phyloP scores from a whole-genome alignment of 2,329 filamentous ascomycete genomes.

The Trichoderma semiorbis region DNA sequence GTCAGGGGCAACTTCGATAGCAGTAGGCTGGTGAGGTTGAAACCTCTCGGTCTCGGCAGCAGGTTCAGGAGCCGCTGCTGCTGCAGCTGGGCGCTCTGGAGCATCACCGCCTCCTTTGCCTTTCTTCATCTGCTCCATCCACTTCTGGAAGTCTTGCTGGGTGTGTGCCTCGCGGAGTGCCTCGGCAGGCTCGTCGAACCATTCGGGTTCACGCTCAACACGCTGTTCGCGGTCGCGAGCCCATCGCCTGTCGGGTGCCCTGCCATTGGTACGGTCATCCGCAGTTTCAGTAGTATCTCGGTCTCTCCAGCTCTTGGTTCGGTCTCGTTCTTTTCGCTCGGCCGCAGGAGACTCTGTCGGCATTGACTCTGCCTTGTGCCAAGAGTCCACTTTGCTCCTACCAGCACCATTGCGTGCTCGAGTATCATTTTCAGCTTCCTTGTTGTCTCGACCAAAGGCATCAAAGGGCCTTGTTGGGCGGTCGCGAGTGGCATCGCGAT shows the following conservation, averaged over 20 bases:
- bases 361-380: conserved; percentile 59
- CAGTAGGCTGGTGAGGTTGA: conserved; percentile 59
- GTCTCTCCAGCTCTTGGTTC: conserved; percentile 60
- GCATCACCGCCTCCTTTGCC: conserved; percentile 44
- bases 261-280: conserved; percentile 57
- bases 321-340: conserved; percentile 52
- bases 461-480: conserved; percentile 50
- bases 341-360: conserved; percentile 21
- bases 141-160: conserved; percentile 88
- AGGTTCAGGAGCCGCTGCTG: conserved; percentile 28
- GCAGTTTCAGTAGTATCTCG: conserved; percentile 40
- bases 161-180: conserved; percentile 71
- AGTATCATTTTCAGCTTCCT: conserved; percentile 53
- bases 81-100: conserved; percentile 26
- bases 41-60: conserved; percentile 47
- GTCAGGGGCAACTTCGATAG: conserved; percentile 66
- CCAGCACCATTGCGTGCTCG: conserved; percentile 61
- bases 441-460: conserved; percentile 45
- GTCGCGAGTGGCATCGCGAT: conserved; percentile 51
- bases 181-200: conserved; percentile 74
- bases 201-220: conserved; percentile 81
- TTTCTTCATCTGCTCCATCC: conserved; percentile 88
- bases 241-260: conserved; percentile 48
- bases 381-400: conserved; percentile 66
- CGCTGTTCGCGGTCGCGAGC: conserved; percentile 56